phyloP scores from a whole-genome alignment of 805 yeast genomes.

The Pichia deserticola region DNA sequence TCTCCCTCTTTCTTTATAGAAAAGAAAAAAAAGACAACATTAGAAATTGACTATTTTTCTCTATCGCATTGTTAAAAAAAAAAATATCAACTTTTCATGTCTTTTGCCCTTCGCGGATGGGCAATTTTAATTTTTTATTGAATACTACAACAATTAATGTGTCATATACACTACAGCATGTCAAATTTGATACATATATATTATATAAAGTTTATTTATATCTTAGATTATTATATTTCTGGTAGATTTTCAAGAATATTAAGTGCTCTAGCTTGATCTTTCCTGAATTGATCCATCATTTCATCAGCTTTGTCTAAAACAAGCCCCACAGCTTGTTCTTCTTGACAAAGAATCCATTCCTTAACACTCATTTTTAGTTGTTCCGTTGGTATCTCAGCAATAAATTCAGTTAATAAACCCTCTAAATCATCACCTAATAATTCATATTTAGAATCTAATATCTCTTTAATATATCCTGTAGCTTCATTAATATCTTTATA shows the following conservation, averaged over 20 bases:
- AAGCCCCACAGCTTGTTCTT: conserved; percentile 44
- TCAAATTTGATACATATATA: no score
- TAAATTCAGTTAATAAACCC: conserved; percentile 57
- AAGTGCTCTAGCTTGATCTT: conserved; percentile 46
- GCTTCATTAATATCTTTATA: conserved; percentile 28
- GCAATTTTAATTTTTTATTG: no score
- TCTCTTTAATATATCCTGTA: conserved; percentile 20
- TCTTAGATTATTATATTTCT: conserved; percentile 8
- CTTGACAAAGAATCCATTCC: conserved; percentile 58
- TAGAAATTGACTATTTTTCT: no score
- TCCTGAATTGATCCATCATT: conserved; percentile 41
- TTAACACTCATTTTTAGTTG: conserved; percentile 64
- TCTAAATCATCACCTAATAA: conserved; percentile 52
- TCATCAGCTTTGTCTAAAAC: conserved; percentile 39
- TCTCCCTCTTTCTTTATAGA: no score
- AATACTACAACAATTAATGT: no score
- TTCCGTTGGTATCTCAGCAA: conserved; percentile 60
- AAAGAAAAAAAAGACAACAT: no score
- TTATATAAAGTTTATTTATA: background rate
- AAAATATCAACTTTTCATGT: no score
- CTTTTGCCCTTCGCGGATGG: no score
- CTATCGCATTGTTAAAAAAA: no score
- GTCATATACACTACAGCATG: no score
- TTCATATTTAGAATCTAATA: conserved; percentile 29
- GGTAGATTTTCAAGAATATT: conserved; percentile 32